These are phyloP conservation scores for Fusarium sororula DNA, from an alignment of 2,329 filamentous ascomycete genomes.

Conservation along the genomic window DNA sequence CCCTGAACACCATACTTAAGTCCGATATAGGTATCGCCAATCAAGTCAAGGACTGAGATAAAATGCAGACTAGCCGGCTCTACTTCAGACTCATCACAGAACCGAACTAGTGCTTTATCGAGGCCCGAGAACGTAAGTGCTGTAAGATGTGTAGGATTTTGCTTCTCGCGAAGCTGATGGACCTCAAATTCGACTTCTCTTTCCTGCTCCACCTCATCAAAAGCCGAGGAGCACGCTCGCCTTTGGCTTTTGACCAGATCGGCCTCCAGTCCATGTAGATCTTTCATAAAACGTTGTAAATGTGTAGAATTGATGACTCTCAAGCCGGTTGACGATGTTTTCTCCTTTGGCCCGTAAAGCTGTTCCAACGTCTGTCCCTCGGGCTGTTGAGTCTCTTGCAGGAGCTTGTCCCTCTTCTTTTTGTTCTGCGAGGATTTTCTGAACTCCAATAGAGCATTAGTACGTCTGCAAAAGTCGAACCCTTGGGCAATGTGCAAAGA, in stretches of 20 bases:
- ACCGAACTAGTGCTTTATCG: constrained; percentile 35
- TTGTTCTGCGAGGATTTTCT: constrained; percentile 51
- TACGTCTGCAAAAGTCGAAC: constrained; percentile 66
- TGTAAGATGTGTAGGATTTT: constrained; percentile 54
- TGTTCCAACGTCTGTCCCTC: constrained; percentile 67
- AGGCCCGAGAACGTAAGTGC: constrained; percentile 57
- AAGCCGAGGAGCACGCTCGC: constrained; percentile 53
- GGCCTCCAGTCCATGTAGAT: background rate
- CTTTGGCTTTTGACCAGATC: background rate
- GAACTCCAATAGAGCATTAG: constrained; percentile 57
- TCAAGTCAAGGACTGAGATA: background rate
- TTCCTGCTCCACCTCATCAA: constrained; percentile 70
- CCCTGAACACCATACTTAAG: background rate
- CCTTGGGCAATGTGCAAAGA: constrained; percentile 69
- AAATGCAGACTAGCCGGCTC: background rate
- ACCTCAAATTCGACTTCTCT: constrained; percentile 68
- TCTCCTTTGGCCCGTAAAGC: constrained; percentile 58
- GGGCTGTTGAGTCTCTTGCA: constrained; percentile 51
- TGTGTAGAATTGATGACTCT: background rate
- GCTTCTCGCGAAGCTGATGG: constrained; percentile 63
- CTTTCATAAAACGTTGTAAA: background rate
- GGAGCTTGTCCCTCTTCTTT: constrained; percentile 42
- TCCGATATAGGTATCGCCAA: background rate
- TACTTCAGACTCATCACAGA: background rate
- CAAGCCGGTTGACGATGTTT: background rate